These are phyloP conservation scores for Polygonum aviculare DNA, from an alignment of 148 eudicot genomes.

Conservation along the genomic window DNA sequence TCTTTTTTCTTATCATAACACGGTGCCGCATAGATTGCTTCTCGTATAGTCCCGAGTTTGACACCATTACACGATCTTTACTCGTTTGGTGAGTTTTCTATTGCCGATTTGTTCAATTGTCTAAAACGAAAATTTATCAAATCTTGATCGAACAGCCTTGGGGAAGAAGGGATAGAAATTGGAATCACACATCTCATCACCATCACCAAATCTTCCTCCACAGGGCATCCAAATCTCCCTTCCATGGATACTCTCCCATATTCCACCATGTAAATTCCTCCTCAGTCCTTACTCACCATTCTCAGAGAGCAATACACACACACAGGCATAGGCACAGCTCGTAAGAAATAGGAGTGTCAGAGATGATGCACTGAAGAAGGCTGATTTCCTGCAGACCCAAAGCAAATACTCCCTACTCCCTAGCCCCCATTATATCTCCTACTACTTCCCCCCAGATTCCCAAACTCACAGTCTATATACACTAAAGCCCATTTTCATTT, in stretches of 20 bases:
- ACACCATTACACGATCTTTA: too few relatives aligned
- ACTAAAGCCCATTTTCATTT: background rate
- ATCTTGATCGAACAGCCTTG: too few relatives aligned
- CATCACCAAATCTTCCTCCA: background rate
- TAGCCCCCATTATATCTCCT: background rate
- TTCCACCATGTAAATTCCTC: slow-evolving; percentile 1
- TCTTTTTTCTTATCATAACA: too few relatives aligned
- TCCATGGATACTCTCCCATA: background rate
- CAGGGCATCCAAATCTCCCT: background rate
- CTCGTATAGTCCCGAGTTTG: too few relatives aligned
- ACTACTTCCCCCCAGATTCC: background rate
- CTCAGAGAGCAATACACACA: background rate
- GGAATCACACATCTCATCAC: background rate
- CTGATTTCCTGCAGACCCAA: background rate
- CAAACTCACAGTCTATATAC: background rate
- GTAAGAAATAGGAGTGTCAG: background rate
- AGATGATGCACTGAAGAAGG: background rate
- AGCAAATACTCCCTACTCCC: background rate
- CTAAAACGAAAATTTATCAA: too few relatives aligned
- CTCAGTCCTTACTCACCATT: background rate
- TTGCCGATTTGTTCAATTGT: too few relatives aligned
- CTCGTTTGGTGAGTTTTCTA: too few relatives aligned
- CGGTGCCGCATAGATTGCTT: too few relatives aligned
- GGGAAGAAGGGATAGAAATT: background rate
- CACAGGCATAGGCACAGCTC: background rate